These are phyloP conservation scores for Mucor indicus DNA, from an alignment of 371 early-diverging fungal species.

Conservation along the genomic window DNA sequence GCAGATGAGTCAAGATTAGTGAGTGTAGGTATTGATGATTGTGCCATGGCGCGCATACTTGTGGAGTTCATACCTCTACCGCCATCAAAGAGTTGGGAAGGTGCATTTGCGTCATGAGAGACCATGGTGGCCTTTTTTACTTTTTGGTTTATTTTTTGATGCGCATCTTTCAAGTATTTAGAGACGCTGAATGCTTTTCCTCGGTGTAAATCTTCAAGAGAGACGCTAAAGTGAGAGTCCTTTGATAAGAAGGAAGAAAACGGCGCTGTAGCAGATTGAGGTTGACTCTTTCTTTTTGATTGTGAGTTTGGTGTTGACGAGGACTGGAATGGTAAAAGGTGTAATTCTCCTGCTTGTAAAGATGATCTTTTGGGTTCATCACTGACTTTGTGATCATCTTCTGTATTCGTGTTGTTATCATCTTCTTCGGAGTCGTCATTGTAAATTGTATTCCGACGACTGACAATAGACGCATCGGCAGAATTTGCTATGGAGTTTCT, in stretches of 20 bases:
- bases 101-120: constrained; percentile 8
- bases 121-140: constrained; percentile 7
- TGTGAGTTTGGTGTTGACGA: constrained; percentile 8
- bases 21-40: constrained; percentile 27
- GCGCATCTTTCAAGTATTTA: constrained; percentile 17
- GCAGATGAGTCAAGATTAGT: constrained; percentile 10
- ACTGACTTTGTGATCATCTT: too few species aligned
- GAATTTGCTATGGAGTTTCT: neutral
- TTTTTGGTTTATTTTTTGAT: constrained; percentile 12
- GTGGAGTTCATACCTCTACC: constrained; percentile 7
- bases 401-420: too few species aligned
- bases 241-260: constrained; percentile 18
- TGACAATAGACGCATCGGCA: neutral
- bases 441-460: constrained; percentile 5
- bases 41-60: constrained; percentile 19
- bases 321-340: neutral
- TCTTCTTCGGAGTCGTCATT: too few species aligned
- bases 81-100: constrained; percentile 9
- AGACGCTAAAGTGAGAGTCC: constrained; percentile 11
- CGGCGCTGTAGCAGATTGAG: constrained; percentile 27
- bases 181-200: constrained; percentile 36
- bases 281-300: constrained; percentile 17
- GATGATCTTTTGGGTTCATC: neutral
- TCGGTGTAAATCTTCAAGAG: constrained; percentile 35
- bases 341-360: neutral